These are phyloP conservation scores for Yamadazyma epiphylla DNA, from an alignment of 1,139 yeast genomes.

Conservation along the genomic window DNA sequence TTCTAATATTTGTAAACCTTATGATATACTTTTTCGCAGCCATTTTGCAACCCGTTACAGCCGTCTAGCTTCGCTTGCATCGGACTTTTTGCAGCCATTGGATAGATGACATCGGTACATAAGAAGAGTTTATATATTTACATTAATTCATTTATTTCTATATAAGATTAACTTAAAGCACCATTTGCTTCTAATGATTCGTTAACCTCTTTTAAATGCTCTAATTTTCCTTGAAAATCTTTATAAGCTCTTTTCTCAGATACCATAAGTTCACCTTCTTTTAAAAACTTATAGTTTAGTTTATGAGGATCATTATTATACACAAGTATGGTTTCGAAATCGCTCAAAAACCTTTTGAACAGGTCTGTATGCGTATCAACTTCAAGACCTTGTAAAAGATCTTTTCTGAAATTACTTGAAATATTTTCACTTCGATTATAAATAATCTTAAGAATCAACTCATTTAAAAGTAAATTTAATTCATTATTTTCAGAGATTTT, in stretches of 20 bases:
- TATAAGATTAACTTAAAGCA: background rate
- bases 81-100: too few relatives aligned
- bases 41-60: too few relatives aligned
- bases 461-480: conserved; percentile 53
- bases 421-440: conserved; percentile 51
- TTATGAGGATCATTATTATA: conserved; percentile 8
- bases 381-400: conserved; percentile 42
- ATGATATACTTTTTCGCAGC: too few relatives aligned
- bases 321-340: conserved; percentile 23
- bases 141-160: background rate
- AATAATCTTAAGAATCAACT: conserved; percentile 59
- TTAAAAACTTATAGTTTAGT: too few relatives aligned
- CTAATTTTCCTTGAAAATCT: conserved; percentile 2
- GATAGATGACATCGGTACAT: too few relatives aligned
- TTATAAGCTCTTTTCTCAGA: background rate
- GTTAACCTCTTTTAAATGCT: conserved; percentile 3
- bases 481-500: conserved; percentile 66
- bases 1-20: too few relatives aligned
- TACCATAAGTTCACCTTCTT: too few relatives aligned
- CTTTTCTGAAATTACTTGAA: conserved; percentile 31
- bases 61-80: too few relatives aligned
- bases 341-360: conserved; percentile 12
- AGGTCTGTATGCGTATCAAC: conserved; percentile 17
- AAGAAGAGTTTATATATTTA: too few relatives aligned
- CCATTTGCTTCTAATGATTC: conserved; percentile 2